Conservation (phyloP, 2,329 filamentous ascomycete genomes). For the Amylocarpus encephaloides region DNA sequence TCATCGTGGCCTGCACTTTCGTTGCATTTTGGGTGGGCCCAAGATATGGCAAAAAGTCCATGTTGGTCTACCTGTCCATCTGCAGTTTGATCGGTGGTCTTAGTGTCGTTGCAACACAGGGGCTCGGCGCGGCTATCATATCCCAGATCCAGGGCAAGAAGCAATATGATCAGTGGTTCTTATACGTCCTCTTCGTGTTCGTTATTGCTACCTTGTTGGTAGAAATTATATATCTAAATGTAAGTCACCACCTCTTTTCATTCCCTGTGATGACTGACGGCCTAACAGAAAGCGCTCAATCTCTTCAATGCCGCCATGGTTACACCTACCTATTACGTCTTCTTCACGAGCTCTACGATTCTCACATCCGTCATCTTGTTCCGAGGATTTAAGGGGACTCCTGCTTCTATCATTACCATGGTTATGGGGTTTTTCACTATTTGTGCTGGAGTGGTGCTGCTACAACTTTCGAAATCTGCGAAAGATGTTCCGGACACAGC, state of each 20-base stretch:
- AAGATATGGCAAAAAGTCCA: slow-evolving; percentile 88
- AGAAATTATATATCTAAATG: slow-evolving; percentile 93
- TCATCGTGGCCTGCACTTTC: slow-evolving; percentile 66
- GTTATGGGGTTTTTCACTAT: slow-evolving; percentile 92
- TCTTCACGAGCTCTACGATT: slow-evolving; percentile 94
- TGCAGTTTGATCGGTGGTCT: slow-evolving; percentile 92
- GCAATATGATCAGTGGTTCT: slow-evolving; percentile 97
- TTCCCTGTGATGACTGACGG: slow-evolving; percentile 6
- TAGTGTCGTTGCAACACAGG: slow-evolving; percentile 92
- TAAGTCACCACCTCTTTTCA: slow-evolving; percentile 43
- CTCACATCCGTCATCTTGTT: slow-evolving; percentile 90
- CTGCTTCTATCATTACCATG: slow-evolving; percentile 74
- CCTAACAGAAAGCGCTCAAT: slow-evolving; percentile 85
- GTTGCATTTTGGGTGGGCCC: slow-evolving; percentile 78
- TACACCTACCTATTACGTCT: slow-evolving; percentile 97
- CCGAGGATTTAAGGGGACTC: slow-evolving; percentile 84
- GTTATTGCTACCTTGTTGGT: slow-evolving; percentile 83
- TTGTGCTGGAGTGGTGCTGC: slow-evolving; percentile 81
- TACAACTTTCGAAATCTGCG: slow-evolving; percentile 96
- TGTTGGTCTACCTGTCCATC: slow-evolving; percentile 95
- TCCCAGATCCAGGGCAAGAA: slow-evolving; percentile 73
- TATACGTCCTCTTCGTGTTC: slow-evolving; percentile 87
- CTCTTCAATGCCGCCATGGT: slow-evolving; percentile 95
- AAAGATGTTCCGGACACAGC: slow-evolving; percentile 94
- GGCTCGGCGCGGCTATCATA: slow-evolving; percentile 83